A percentile compares a stretch with the other conserved stretches of the same genome.
Evolutionary conservation across 129 eudicot genomes (phyloP).

Genomic region (Silybum marianum): DNA sequence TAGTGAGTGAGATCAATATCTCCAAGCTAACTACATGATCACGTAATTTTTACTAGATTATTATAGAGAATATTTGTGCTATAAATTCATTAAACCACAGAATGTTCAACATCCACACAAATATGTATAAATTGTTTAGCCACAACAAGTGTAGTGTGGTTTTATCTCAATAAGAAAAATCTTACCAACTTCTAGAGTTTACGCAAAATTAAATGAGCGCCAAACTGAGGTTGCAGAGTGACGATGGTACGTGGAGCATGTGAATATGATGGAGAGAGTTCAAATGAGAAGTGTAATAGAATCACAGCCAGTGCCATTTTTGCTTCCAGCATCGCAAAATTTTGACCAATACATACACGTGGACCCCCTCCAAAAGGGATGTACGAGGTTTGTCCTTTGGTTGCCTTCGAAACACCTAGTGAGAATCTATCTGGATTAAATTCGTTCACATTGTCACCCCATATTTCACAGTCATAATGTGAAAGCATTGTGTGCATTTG

Average conservation of each 20-base stretch:
- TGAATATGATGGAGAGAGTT: slow-evolving; percentile 36
- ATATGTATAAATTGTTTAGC: background rate
- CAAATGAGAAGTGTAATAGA: slow-evolving; percentile 31
- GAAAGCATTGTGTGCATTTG: slow-evolving; percentile 17
- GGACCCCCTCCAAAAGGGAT: slow-evolving; percentile 34
- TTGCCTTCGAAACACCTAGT: slow-evolving; percentile 13
- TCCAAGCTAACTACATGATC: background rate
- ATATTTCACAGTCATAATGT: slow-evolving; percentile 22
- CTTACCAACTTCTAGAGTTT: slow-evolving; percentile 15
- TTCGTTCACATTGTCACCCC: slow-evolving; percentile 38
- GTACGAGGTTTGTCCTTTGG: slow-evolving; percentile 25
- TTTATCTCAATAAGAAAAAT: background rate
- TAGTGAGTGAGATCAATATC: background rate
- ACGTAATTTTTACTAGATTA: background rate
- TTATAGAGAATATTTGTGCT: background rate
- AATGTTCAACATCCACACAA: background rate
- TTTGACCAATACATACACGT: slow-evolving; percentile 30
- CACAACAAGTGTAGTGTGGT: background rate
- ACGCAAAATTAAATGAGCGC: slow-evolving; percentile 29
- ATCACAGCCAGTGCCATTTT: slow-evolving; percentile 38
- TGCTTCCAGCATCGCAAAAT: slow-evolving; percentile 39
- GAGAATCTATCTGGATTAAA: slow-evolving; percentile 36
- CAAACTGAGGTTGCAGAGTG: slow-evolving; percentile 38
- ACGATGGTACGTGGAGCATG: slow-evolving; percentile 36
- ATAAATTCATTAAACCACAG: background rate